Evolutionary conservation across 768 basidiomycete genomes (phyloP), one percentile per base, ranked within the genome.

Genomic region (Lyophyllum semitale): DNA sequence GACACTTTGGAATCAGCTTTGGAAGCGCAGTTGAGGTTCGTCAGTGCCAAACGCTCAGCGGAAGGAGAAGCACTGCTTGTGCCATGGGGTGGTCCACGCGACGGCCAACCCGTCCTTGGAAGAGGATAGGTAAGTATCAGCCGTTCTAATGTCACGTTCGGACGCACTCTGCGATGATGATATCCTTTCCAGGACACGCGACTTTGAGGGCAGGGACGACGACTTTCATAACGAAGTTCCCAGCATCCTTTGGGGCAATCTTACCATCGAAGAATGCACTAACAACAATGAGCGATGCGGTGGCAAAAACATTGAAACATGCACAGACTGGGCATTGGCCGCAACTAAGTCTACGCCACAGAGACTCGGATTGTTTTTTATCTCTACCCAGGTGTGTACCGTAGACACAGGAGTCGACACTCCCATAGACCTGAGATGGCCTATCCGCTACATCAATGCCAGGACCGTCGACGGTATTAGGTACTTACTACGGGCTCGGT

Each of bases 241-340:
- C 62, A 3, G 62, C 56, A n/a, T 55, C 27, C n/a, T 44, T 30
- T 1, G 57, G 53, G 5, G 35, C 20, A 11, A 53, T 18, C 27
- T 51, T 20, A 17, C 59, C 54, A 17, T 63, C 62, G n/a, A n/a
- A 38, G 17, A 38, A 38, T 15, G 37, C 37, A 38, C 37, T 38
- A 4, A 38, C n/a, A n/a, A 30, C 9, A 3, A 18, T 38, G 7
- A 38, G 37, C 12, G 6, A 4, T n/a, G 17, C 17, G n/a, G 11
- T 38, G 37, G 9, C 37, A 18, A 38, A 9, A 9, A 38, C 11
- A 4, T 15, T n/a, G 15, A 18, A 38, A 38, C 2, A n/a, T 38
- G 37, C 15, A 55, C 70, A 50, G 55, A 74, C 73, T 75, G 72
- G 2, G 75, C 73, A 61, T 76, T 76, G 3, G 72, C 74, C n/a